phyloP scores from a whole-genome alignment of 2,329 filamentous ascomycete genomes.

The Laburnicola sp. region DNA sequence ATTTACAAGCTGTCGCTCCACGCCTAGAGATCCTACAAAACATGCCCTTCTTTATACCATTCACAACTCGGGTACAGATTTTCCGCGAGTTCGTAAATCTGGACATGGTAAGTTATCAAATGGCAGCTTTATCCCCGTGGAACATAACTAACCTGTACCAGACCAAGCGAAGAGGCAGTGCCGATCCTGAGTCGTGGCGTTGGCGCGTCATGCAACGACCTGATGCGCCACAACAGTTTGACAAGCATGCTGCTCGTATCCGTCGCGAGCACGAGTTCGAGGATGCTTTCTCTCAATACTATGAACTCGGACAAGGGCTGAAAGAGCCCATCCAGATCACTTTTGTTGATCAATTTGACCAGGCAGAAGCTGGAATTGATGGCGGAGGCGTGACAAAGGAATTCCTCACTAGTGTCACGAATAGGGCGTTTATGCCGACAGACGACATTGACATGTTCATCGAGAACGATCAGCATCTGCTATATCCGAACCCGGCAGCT shows the following conservation, averaged over 20 bases:
- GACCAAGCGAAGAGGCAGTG: conserved; percentile 67
- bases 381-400: conserved; percentile 97
- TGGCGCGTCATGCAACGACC: conserved; percentile 52
- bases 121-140: background rate
- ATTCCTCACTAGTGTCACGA: conserved; percentile 86
- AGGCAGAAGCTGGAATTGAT: conserved; percentile 89
- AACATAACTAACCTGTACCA: conserved; percentile 16
- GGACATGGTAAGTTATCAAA: conserved; percentile 61
- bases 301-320: conserved; percentile 74
- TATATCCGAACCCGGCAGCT: conserved; percentile 84
- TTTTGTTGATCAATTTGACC: conserved; percentile 88
- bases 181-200: conserved; percentile 77
- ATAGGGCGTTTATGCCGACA: conserved; percentile 73
- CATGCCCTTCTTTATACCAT: conserved; percentile 96
- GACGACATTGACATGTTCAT: conserved; percentile 67
- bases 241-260: conserved; percentile 73
- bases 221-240: conserved; percentile 41
- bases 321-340: conserved; percentile 97
- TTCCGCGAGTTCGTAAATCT: conserved; percentile 89
- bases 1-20: conserved; percentile 78
- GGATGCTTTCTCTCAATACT: conserved; percentile 85
- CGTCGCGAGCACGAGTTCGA: conserved; percentile 77
- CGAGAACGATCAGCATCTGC: conserved; percentile 80
- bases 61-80: conserved; percentile 85
- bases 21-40: conserved; percentile 89